These are phyloP conservation scores for Coemansia sp. DNA, from an alignment of 192 early-diverging fungal genomes.

Conservation along the genomic window DNA sequence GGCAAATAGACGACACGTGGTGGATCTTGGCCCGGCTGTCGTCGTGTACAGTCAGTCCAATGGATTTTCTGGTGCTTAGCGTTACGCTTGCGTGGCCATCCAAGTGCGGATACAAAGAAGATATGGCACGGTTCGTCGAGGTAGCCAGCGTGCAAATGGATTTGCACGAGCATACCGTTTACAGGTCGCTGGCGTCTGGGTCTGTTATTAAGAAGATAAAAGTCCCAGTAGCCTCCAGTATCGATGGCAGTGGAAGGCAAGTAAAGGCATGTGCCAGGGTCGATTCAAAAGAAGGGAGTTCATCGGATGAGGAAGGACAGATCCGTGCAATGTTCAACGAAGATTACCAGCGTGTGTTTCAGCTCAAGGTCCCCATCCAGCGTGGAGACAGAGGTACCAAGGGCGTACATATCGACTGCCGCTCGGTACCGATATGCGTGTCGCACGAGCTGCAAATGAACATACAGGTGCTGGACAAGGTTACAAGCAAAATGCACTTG, in stretches of 20 bases:
- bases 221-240: conserved; percentile 11
- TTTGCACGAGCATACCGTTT: conserved; percentile 28
- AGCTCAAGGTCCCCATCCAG: conserved; percentile 21
- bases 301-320: background rate
- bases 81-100: conserved; percentile 30
- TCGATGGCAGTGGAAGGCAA: background rate
- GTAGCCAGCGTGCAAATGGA: conserved; percentile 26
- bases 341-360: conserved; percentile 8
- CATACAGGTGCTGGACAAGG: conserved; percentile 22
- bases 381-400: background rate
- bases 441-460: conserved; percentile 25
- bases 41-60: conserved; percentile 25
- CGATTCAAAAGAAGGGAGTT: background rate
- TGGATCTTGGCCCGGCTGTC: conserved; percentile 32
- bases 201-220: conserved; percentile 15
- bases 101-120: conserved; percentile 9
- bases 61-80: conserved; percentile 22
- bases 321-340: conserved; percentile 34
- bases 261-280: no score
- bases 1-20: conserved; percentile 36
- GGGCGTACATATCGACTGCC: conserved; percentile 38
- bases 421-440: conserved; percentile 40
- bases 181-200: conserved; percentile 29
- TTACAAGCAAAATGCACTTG: conserved; percentile 21
- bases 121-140: conserved; percentile 7